Percentiles rank a stretch among this genome's conserved stretches.
These are phyloP conservation scores for Cucurbita pepo DNA, from an alignment of 306 rosid species.

Conservation along the genomic window DNA sequence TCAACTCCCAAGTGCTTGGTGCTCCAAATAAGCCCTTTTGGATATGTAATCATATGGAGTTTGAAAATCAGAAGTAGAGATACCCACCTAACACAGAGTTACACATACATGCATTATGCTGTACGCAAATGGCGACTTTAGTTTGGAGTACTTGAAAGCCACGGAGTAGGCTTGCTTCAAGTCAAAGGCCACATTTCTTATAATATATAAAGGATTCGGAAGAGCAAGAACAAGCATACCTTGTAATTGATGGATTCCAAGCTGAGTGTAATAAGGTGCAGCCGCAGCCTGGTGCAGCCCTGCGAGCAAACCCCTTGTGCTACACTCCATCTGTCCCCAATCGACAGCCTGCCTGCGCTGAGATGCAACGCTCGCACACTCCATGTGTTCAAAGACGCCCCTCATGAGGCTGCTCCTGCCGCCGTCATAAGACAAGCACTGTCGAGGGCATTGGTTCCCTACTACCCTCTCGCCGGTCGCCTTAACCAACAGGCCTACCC, in stretches of 20 bases:
- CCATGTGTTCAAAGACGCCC: constrained; percentile 50
- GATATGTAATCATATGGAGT: not conserved
- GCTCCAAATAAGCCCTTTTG: not conserved
- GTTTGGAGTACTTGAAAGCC: not conserved
- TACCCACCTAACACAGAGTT: not conserved
- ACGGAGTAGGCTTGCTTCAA: not conserved
- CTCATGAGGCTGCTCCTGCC: constrained; percentile 11
- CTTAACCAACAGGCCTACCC: constrained; percentile 7
- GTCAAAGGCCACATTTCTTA: not conserved
- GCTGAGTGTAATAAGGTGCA: constrained; percentile 23
- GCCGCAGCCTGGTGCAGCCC: constrained; percentile 30
- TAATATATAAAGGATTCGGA: not conserved
- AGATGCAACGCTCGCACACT: constrained; percentile 53
- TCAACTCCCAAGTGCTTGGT: not conserved
- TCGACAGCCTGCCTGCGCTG: constrained; percentile 39
- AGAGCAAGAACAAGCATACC: not conserved
- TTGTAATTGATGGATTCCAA: constrained; percentile 10
- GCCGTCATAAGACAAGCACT: constrained; percentile 37
- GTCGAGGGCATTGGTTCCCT: constrained; percentile 54
- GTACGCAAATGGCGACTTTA: not conserved
- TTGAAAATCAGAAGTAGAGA: not conserved
- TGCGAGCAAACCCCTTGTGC: constrained; percentile 19
- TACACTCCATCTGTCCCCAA: constrained; percentile 35
- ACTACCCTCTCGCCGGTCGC: constrained; percentile 67
- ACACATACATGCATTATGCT: not conserved